These are phyloP conservation scores for Cryptococcus jaspeensis DNA, from an alignment of 1,284 basidiomycete genomes.

Conservation along the genomic window DNA sequence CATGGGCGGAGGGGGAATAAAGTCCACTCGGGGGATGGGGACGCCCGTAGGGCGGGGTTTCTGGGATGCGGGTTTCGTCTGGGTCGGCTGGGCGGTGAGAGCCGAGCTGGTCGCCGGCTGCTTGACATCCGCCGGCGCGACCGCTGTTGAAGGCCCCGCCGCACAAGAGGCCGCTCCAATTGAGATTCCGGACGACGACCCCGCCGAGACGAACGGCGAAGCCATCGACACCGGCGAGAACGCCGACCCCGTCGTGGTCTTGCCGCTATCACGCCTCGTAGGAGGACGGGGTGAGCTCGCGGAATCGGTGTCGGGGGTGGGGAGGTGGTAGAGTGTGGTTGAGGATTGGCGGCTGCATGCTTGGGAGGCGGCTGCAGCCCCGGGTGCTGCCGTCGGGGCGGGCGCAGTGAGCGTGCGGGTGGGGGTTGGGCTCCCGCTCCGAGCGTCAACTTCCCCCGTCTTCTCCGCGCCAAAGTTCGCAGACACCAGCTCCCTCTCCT, in stretches of 20 bases:
- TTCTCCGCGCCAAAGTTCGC: constrained; percentile 2
- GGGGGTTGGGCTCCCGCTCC: neutral
- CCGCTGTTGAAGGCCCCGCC: too few relatives aligned
- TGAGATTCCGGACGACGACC: too few relatives aligned
- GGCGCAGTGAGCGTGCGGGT: neutral
- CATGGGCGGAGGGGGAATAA: constrained; percentile 48
- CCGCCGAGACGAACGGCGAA: constrained; percentile 15
- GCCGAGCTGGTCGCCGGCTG: too few relatives aligned
- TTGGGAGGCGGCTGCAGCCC: neutral
- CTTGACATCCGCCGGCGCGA: too few relatives aligned
- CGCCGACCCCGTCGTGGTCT: neutral
- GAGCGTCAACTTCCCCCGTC: neutral
- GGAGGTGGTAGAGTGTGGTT: constrained; percentile 25
- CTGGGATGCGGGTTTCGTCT: neutral
- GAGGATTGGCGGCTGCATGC: neutral
- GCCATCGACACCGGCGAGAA: constrained; percentile 13
- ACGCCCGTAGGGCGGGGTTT: constrained; percentile 25
- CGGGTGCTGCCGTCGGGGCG: neutral
- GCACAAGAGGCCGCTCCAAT: too few relatives aligned
- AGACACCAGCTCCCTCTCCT: constrained; percentile 15
- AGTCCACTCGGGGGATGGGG: constrained; percentile 32
- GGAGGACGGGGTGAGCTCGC: constrained; percentile 14
- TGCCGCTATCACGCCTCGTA: neutral
- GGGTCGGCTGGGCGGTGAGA: too few relatives aligned
- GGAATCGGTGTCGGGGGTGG: constrained; percentile 34